Percentiles rank a stretch among this genome's conserved stretches.
These are phyloP conservation scores for Deakozyma indianensis DNA, from an alignment of 805 yeast species.

Conservation along the genomic window DNA sequence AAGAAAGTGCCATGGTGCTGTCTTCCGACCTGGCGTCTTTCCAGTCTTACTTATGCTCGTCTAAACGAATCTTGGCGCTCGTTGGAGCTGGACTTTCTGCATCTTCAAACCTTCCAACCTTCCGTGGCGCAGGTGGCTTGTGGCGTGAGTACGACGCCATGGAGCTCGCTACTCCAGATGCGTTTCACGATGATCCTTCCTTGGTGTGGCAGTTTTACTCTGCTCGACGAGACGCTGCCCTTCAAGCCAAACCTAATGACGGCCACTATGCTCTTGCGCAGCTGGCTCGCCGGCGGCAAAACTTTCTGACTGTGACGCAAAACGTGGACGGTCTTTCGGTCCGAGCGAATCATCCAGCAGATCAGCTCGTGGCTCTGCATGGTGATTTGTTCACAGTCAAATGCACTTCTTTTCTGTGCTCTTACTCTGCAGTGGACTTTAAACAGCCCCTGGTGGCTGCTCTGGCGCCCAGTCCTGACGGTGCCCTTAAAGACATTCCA, in stretches of 20 bases:
- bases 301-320: conserved; percentile 58
- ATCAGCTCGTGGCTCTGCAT: conserved; percentile 53
- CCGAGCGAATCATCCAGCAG: conserved; percentile 46
- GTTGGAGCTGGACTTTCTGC: conserved; percentile 80
- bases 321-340: conserved; percentile 66
- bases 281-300: conserved; percentile 29
- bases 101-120: conserved; percentile 62
- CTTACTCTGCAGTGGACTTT: conserved; percentile 37
- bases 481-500: conserved; percentile 29
- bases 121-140: conserved; percentile 55
- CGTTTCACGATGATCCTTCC: conserved; percentile 69
- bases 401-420: conserved; percentile 68
- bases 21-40: conserved; percentile 19
- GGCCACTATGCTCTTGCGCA: conserved; percentile 63
- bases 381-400: conserved; percentile 61
- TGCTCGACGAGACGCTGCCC: conserved; percentile 48
- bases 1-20: no score
- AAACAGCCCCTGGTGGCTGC: conserved; percentile 47
- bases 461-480: conserved; percentile 15
- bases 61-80: conserved; percentile 26
- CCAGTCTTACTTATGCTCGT: conserved; percentile 19
- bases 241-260: conserved; percentile 52
- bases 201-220: conserved; percentile 85
- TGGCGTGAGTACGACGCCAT: conserved; percentile 70
- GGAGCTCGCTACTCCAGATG: conserved; percentile 86